Base-by-base conservation (phyloP, 2,329 filamentous ascomycete genomes). In the Onygenales sp. region DNA sequence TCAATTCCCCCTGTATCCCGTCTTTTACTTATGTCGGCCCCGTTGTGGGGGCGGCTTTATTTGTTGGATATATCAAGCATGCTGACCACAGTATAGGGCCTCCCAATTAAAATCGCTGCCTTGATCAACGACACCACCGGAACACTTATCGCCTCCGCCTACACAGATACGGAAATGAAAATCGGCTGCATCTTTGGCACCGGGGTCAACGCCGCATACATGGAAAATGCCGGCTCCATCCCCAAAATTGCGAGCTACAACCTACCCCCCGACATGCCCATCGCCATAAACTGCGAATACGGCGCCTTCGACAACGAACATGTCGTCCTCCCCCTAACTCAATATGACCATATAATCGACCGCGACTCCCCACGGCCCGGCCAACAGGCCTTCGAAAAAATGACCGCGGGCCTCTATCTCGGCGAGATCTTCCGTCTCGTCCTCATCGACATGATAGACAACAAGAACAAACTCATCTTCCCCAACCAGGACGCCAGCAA, bases 181-280 rank as follows among this genome's bases (percentile, higher is more conserved):
- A 93, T 97, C 64, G 93, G 93, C 53, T 96, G 92, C 72, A 98
- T 98, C 67, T 98, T 98, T 65, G 93, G 93, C 63, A 98, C 93
- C 10, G 93, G 93, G 55, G 96, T 93, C 75, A 98, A 98, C 65
- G 93, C 92, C 42, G 93, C 93, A 40, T 98, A 98, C 76, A 95
- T 98, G 87, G 93, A 98, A 73, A 74, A 94, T 65, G 88, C 83
- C 59, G 90, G 89, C 59, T 88, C 86, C 10, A 89, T 98, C 59
- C 92, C 91, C 59, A 98, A 98, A 78, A 82, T 98, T 52, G 88
- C 87, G 9, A 84, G 96, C 74, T 81, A 95, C 78, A 93, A 94
- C 64, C 81, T 97, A 39, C 87, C 90, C 49, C 77, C 88, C 0
- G 84, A 93, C 57, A 83, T 83, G 56, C 89, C 86, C 46, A 94